Evolutionary conservation across 2,329 filamentous ascomycete species (phyloP), one percentile per base, ranked within the genome.

Genomic region (Raffaelea albimanens): DNA sequence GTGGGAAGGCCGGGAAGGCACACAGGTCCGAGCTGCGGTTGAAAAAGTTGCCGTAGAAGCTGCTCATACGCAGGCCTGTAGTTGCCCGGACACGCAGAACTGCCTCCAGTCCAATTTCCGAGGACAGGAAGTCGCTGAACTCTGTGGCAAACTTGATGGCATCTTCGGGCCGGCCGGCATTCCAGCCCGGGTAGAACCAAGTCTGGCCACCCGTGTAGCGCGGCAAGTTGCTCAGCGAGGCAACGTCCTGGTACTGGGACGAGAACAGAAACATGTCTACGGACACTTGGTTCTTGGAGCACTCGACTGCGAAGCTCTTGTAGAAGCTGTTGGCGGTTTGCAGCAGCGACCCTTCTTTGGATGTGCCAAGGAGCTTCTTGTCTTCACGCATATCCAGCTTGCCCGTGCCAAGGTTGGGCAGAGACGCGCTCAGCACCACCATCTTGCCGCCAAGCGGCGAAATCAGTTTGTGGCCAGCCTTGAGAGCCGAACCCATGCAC

Each of bases 11-110:
- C 2, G 93, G 93, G 75, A 98, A 98, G 13, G 93, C 93, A 64
- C 93, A 97, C 29, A 98, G 80, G 68, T 98, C 93, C 16, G 90
- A 96, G 63, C 88, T 95, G 57, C 93, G 80, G 72, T 97, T 98
- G 76, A 98, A 98, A 69, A 98, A 98, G 71, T 98, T 98, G 56
- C 93, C 93, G 66, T 97, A 98, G 69, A 98, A 98, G 2, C 91
- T 90, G 69, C 83, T 95, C 86, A 97, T 97, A 46, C 93, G 82
- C 50, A 98, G 70, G 45, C 93, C 93, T 21, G 90, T 97, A 2
- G 90, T 96, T 18, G 93, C 93, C 55, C 93, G 84, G 36, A 98
- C 93, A 62, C 93, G 85, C 48, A 98, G 82, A 34, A 98, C 93
- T 40, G 93, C 93, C 67, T 98, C 93, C 33, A 98, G 70, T 1